A percentile compares a stretch with the other conserved stretches of the same genome.
Evolutionary conservation across 2,329 filamentous ascomycete species (phyloP).

Genomic region (Aureobasidium sp.): DNA sequence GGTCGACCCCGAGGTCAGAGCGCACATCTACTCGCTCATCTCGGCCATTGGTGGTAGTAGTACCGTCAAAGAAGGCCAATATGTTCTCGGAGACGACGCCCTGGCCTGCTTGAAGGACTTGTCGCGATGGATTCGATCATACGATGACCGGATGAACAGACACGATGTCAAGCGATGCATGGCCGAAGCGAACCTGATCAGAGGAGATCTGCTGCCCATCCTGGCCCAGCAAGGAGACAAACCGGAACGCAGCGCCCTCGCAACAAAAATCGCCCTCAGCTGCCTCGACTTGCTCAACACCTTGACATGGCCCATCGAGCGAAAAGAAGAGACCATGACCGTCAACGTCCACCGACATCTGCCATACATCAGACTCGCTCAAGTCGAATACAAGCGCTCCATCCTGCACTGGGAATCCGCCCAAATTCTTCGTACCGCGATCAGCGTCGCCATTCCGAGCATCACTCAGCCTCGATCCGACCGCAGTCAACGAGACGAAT

Average conservation of each 20-base stretch:
- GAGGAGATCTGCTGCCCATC: slow-evolving; percentile 84
- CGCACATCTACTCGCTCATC: slow-evolving; percentile 87
- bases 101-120: slow-evolving; percentile 87
- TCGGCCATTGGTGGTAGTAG: slow-evolving; percentile 86
- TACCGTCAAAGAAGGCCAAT: slow-evolving; percentile 70
- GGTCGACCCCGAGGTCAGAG: slow-evolving; percentile 86
- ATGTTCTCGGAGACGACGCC: slow-evolving; percentile 88
- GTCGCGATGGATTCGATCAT: slow-evolving; percentile 89
- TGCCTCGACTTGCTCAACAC: slow-evolving; percentile 88
- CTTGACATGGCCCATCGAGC: slow-evolving; percentile 87
- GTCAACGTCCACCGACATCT: slow-evolving; percentile 89
- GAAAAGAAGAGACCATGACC: slow-evolving; percentile 72
- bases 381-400: slow-evolving; percentile 81
- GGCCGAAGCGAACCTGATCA: slow-evolving; percentile 85
- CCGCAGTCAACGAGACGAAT: slow-evolving; percentile 72
- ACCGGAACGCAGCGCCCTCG: slow-evolving; percentile 66
- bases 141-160: slow-evolving; percentile 87
- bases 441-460: slow-evolving; percentile 74
- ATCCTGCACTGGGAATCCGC: slow-evolving; percentile 77
- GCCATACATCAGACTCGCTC: slow-evolving; percentile 79
- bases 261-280: slow-evolving; percentile 71
- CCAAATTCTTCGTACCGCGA: slow-evolving; percentile 70
- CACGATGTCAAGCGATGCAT: slow-evolving; percentile 92
- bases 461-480: slow-evolving; percentile 75
- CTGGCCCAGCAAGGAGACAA: slow-evolving; percentile 73